A percentile compares a stretch with the other conserved stretches of the same genome.
Evolutionary conservation across 2,329 filamentous ascomycete genomes (phyloP).

Genomic region (Phialocephala sp.): DNA sequence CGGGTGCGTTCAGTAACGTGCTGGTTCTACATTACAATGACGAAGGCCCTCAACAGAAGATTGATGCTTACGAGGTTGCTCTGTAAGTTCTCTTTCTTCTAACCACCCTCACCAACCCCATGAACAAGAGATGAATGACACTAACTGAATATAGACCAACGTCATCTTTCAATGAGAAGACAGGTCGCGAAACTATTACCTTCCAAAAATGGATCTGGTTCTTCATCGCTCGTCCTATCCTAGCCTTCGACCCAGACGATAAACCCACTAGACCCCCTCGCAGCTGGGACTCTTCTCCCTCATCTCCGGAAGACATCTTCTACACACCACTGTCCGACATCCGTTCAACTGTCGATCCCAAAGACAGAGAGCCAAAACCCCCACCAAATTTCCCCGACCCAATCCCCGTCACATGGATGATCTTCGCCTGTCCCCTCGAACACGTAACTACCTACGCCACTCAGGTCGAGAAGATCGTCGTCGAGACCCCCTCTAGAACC

Average conservation of each 20-base stretch:
- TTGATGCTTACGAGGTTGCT: slow-evolving; percentile 37
- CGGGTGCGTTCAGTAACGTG: slow-evolving; percentile 24
- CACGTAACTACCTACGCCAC: slow-evolving; percentile 35
- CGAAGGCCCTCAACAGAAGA: slow-evolving; percentile 20
- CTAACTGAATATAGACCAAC: slow-evolving; percentile 23
- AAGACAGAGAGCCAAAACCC: neutral
- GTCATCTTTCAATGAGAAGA: slow-evolving; percentile 14
- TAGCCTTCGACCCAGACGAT: slow-evolving; percentile 21
- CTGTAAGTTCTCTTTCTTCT: slow-evolving; percentile 33
- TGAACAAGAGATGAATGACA: neutral
- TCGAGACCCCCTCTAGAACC: neutral
- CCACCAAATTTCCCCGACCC: slow-evolving; percentile 36
- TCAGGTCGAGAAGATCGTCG: slow-evolving; percentile 9
- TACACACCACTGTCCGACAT: neutral
- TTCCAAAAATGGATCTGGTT: slow-evolving; percentile 39
- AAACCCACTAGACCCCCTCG: neutral
- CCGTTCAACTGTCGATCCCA: neutral
- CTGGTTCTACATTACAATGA: slow-evolving; percentile 33
- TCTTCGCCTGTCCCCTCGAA: slow-evolving; percentile 38
- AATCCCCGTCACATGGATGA: slow-evolving; percentile 34
- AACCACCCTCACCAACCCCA: neutral
- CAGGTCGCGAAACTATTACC: slow-evolving; percentile 9
- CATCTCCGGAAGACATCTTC: neutral
- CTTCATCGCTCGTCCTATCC: slow-evolving; percentile 32
- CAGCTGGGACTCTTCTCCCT: too few relatives aligned